Conservation (phyloP, 1,139 yeast genomes). For the Sugiyamaella neomexicana region DNA sequence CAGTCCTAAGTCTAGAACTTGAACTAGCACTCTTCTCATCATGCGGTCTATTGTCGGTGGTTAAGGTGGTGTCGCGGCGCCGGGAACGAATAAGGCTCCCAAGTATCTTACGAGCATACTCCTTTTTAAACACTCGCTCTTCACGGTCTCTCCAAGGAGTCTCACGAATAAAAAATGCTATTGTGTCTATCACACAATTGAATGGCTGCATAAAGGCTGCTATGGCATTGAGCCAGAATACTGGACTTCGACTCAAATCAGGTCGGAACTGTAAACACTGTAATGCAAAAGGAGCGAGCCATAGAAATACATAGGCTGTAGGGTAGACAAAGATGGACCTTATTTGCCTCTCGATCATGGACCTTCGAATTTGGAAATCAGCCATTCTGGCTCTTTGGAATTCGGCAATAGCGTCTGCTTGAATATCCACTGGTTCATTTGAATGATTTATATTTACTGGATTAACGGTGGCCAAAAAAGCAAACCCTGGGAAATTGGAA, state of each 20-base stretch:
- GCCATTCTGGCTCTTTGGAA: conserved; percentile 61
- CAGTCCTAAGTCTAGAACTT: too few relatives aligned
- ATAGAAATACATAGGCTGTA: conserved; percentile 69
- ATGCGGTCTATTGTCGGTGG: too few relatives aligned
- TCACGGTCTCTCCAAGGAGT: conserved; percentile 62
- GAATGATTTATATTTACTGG: conserved; percentile 1
- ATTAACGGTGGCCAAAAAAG: conserved; percentile 25
- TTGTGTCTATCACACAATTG: conserved; percentile 73
- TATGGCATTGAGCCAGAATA: conserved; percentile 64
- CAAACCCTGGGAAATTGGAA: conserved; percentile 36
- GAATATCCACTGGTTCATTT: conserved; percentile 22
- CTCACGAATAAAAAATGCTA: conserved; percentile 76
- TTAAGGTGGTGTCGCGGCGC: too few relatives aligned
- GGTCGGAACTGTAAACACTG: conserved; percentile 54
- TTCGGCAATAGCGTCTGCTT: conserved; percentile 38
- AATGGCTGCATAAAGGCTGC: conserved; percentile 80
- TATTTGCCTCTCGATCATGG: conserved; percentile 73
- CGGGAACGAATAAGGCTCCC: conserved; percentile 26
- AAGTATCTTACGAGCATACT: conserved; percentile 22
- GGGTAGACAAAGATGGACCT: conserved; percentile 82
- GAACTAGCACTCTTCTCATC: too few relatives aligned
- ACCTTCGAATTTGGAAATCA: conserved; percentile 60
- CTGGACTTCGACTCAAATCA: conserved; percentile 46
- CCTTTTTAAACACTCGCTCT: conserved; percentile 33
- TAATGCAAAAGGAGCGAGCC: conserved; percentile 80